Percentiles rank a stretch among this genome's conserved stretches.
Conservation (phyloP, 2,329 filamentous ascomycete genomes). For the Diaporthe sp. region DNA sequence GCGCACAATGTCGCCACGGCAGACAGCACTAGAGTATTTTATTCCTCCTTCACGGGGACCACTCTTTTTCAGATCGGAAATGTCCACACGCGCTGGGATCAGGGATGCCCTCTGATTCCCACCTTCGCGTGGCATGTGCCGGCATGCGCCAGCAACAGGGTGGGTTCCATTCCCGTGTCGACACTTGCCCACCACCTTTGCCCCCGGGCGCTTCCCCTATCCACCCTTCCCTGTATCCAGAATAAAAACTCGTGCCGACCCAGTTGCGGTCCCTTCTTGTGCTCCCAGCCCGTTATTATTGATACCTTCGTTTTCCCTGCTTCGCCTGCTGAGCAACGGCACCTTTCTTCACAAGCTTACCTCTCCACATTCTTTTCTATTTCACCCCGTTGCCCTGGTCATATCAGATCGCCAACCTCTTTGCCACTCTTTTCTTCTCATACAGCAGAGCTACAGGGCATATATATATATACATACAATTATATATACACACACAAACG, state of each 20-base stretch:
- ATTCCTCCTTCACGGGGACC: slow-evolving; percentile 9
- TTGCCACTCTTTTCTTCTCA: slow-evolving; percentile 15
- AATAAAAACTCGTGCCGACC: slow-evolving; percentile 33
- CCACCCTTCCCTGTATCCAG: slow-evolving; percentile 28
- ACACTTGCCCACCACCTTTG: background rate
- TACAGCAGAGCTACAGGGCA: background rate
- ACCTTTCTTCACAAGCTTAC: slow-evolving; percentile 28
- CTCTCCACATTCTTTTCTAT: slow-evolving; percentile 32
- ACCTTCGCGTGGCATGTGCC: slow-evolving; percentile 25
- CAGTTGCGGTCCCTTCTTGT: slow-evolving; percentile 8
- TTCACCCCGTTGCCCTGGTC: slow-evolving; percentile 10
- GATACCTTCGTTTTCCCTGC: slow-evolving; percentile 26
- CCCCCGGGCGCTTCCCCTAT: slow-evolving; percentile 25
- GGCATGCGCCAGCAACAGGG: slow-evolving; percentile 4
- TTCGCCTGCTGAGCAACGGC: slow-evolving; percentile 30
- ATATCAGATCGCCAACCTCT: background rate
- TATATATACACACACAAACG: background rate
- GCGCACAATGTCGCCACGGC: background rate
- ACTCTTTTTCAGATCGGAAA: slow-evolving; percentile 20
- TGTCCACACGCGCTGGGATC: slow-evolving; percentile 22
- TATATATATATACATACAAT: background rate
- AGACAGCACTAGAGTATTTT: background rate
- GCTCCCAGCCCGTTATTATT: slow-evolving; percentile 10
- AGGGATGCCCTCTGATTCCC: slow-evolving; percentile 25
- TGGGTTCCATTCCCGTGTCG: slow-evolving; percentile 25